phyloP scores from a whole-genome alignment of 208 protist species.

The Wallacemonas rigidus region DNA sequence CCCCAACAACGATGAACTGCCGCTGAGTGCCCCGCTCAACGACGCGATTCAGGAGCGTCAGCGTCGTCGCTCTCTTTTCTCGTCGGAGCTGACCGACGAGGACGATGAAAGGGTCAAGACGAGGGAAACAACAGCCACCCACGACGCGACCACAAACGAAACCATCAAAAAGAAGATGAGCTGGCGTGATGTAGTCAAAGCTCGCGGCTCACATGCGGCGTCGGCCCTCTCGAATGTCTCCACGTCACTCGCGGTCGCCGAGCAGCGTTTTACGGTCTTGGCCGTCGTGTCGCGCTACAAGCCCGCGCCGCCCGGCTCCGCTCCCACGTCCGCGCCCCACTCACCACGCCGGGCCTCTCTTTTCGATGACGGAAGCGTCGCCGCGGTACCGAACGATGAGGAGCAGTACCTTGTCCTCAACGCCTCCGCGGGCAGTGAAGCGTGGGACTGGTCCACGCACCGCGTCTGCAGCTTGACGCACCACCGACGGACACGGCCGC shows the following conservation, averaged over 20 bases:
- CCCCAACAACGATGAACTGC: slow-evolving; percentile 12
- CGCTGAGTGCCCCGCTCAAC: slow-evolving; percentile 2
- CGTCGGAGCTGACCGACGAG: not conserved
- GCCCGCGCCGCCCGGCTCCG: not conserved
- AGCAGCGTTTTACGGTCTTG: slow-evolving; percentile 7
- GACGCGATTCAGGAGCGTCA: slow-evolving; percentile 7
- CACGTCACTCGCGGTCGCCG: not conserved
- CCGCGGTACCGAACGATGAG: not conserved
- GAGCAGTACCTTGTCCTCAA: slow-evolving; percentile 17
- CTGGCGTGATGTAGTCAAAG: too few species aligned
- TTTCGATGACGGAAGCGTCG: too few species aligned
- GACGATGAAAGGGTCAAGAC: not conserved
- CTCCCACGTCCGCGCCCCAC: not conserved
- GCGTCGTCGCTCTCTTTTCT: slow-evolving; percentile 11
- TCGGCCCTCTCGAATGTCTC: not conserved
- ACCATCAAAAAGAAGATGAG: too few species aligned
- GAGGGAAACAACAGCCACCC: not conserved
- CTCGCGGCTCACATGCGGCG: not conserved
- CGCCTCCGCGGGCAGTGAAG: slow-evolving; percentile 4
- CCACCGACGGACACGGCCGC: slow-evolving; percentile 30
- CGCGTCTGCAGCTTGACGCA: slow-evolving; percentile 26
- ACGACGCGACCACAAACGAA: not conserved
- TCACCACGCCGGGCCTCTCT: too few species aligned
- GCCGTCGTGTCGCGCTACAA: not conserved
- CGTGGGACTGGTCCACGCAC: not conserved